Conservation (phyloP, 352 stramenopile species). For the Phytopythium litorale region DNA sequence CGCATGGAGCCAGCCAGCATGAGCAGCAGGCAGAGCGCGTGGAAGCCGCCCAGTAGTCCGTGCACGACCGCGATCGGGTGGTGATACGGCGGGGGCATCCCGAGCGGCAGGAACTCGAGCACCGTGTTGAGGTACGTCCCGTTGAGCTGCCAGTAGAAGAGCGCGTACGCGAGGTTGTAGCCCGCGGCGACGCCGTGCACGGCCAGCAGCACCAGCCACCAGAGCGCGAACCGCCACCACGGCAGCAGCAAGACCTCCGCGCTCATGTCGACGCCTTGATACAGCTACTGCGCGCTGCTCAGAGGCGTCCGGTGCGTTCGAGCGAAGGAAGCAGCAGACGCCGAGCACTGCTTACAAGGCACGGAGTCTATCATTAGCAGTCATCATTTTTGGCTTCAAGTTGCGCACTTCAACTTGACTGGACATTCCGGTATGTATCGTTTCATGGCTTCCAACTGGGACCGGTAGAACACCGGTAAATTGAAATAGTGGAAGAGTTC, state of each 20-base stretch:
- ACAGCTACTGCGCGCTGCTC: too few relatives aligned
- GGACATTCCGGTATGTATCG: too few relatives aligned
- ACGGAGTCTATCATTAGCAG: too few relatives aligned
- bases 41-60: conserved; percentile 16
- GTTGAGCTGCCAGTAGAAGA: conserved; percentile 19
- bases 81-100: conserved; percentile 17
- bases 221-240: conserved; percentile 12
- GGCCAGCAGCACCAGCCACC: conserved; percentile 16
- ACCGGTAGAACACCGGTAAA: too few relatives aligned
- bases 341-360: too few relatives aligned
- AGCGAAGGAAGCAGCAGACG: too few relatives aligned
- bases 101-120: conserved; percentile 25
- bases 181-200: conserved; percentile 11
- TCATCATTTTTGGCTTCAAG: too few relatives aligned
- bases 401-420: not conserved
- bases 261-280: not conserved
- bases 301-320: too few relatives aligned
- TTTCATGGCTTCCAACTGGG: too few relatives aligned
- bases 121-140: conserved; percentile 14
- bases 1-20: conserved; percentile 11
- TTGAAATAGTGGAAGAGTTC: too few relatives aligned
- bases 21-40: conserved; percentile 16
- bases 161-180: conserved; percentile 21
- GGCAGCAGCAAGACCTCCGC: not conserved
- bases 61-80: conserved; percentile 17